Evolutionary conservation across 495 filamentous ascomycete genomes (phyloP), one percentile per base, ranked within the genome.

Genomic region (Platismatia glauca): DNA sequence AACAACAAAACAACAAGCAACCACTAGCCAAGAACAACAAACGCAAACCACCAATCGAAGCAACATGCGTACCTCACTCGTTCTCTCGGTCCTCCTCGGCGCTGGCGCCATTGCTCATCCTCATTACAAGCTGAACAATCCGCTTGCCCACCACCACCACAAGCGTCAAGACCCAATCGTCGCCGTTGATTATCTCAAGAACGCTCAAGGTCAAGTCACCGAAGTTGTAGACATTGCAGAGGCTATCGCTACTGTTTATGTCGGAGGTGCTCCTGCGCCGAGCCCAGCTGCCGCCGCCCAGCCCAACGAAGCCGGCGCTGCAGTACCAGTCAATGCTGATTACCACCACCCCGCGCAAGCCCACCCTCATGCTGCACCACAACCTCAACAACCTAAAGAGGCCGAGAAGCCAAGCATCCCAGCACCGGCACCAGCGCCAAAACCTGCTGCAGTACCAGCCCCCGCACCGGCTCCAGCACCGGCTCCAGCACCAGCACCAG

Each of bases 41-140:
- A 52, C 37, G 11, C 60, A 55, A 55, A 20, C 29, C 52, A 6
- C 29, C 41, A 41, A 58, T 38, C 50, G 31, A 41, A 58, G 13
- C 62, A 60, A 31, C 22, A 67, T 67, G 65, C 65, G 65, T 67
- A 57, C 37, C 44, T 59, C 59, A 53, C 31, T 67, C 37, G 11
- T 64, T 53, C 38, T 67, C 53, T 57, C 65, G 16, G 31, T 59
- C n/a, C 50, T 67, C 43, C 50, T 67, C 56, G 57, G 65, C 65
- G 65, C 65, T 59, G 61, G 61, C 61, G 65, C 58, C 34, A 33
- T 67, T 52, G 61, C 57, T 35, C 61, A 64, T 37, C 65, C 65
- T 33, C 57, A 61, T 46, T 38, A 63, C 27, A 63, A 63, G 61
- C 38, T 63, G 6, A 48, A 57, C 53, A 63, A 63, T 22, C 60